Percentiles rank a stretch among this genome's conserved stretches.
phyloP scores from a whole-genome alignment of 192 early-diverging fungal genomes.

The Mortierella antarctica region DNA sequence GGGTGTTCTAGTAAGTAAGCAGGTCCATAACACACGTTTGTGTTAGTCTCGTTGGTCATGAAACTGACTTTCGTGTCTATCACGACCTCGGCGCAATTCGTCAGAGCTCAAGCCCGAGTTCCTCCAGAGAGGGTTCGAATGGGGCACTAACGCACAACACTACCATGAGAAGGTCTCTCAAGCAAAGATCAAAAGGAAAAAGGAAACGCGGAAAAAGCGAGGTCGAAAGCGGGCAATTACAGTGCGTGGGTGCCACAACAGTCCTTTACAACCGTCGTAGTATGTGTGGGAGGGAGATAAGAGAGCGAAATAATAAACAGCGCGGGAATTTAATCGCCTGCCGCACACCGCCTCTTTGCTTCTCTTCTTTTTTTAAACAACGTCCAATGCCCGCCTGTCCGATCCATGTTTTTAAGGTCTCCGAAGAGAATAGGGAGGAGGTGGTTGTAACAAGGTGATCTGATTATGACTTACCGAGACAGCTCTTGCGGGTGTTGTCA shows the following conservation, averaged over 20 bases:
- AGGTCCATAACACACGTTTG: neutral
- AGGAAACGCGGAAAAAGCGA: neutral
- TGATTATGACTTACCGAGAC: conserved; percentile 51
- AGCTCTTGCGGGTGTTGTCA: conserved; percentile 65
- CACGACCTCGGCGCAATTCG: neutral
- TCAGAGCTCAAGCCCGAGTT: neutral
- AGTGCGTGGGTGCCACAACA: neutral
- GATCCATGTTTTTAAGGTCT: too few relatives aligned
- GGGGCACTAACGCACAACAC: neutral
- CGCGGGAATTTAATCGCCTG: neutral
- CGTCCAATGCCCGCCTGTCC: too few relatives aligned
- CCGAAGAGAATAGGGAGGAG: too few relatives aligned
- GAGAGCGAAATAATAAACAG: neutral
- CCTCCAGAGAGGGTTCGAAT: too few relatives aligned
- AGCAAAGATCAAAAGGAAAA: neutral
- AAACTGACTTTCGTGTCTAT: neutral
- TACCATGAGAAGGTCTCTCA: neutral
- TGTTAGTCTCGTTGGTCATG: neutral
- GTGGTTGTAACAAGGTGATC: neutral
- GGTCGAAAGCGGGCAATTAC: conserved; percentile 12
- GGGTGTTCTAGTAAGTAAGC: conserved; percentile 54
- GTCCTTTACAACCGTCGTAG: neutral
- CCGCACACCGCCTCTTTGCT: too few relatives aligned
- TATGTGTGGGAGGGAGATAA: conserved; percentile 4
- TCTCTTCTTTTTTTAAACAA: too few relatives aligned